phyloP scores from a whole-genome alignment of 495 filamentous ascomycete genomes.

The Neurospora africana region DNA sequence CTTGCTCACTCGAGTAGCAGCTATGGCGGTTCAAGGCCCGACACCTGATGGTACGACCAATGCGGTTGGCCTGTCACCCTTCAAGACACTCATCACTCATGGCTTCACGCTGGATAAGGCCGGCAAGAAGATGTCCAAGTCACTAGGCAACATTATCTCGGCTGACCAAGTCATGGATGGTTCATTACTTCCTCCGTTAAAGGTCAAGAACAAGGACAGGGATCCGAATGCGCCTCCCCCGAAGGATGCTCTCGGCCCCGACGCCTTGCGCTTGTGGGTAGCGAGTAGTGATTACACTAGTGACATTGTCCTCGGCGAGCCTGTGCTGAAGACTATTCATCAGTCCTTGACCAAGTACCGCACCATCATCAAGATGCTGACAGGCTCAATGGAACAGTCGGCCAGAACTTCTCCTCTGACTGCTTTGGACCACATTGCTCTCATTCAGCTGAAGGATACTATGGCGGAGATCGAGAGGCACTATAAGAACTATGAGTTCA shows the following conservation, averaged over 20 bases:
- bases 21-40: conserved; percentile 17
- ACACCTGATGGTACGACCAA: conserved; percentile 5
- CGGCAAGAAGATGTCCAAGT: conserved; percentile 98
- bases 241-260: conserved; percentile 50
- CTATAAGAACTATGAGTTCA: conserved; percentile 68
- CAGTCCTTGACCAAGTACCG: conserved; percentile 72
- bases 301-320: conserved; percentile 69
- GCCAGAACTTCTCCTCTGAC: conserved; percentile 32
- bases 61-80: conserved; percentile 44
- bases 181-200: conserved; percentile 42
- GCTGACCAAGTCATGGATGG: conserved; percentile 80
- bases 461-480: conserved; percentile 48
- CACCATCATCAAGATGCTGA: conserved; percentile 74
- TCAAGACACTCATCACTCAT: conserved; percentile 80
- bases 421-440: conserved; percentile 60
- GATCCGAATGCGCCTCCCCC: conserved; percentile 6
- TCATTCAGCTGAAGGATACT: conserved; percentile 58
- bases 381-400: conserved; percentile 66
- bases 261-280: conserved; percentile 86
- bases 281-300: conserved; percentile 83
- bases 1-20: conserved; percentile 68
- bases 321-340: conserved; percentile 64
- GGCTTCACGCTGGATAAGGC: conserved; percentile 84
- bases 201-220: conserved; percentile 25
- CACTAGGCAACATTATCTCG: conserved; percentile 77